These are phyloP conservation scores for Saccharomycopsis olivae DNA, from an alignment of 805 yeast genomes.

Conservation along the genomic window DNA sequence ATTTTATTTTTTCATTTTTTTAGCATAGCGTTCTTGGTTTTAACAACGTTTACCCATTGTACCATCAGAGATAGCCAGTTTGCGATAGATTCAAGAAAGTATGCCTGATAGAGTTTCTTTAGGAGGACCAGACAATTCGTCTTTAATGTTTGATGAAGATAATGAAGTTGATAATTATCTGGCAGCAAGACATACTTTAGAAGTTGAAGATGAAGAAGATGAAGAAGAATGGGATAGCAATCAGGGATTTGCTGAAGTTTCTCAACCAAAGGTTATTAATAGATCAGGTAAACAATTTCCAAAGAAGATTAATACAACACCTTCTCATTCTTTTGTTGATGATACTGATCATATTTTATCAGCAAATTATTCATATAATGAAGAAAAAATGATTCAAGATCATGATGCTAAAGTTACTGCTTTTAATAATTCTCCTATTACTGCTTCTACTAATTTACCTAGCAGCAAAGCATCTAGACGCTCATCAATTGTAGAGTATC, in stretches of 20 bases:
- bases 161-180: slow-evolving; percentile 1
- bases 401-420: slow-evolving; percentile 60
- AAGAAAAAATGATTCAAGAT: slow-evolving; percentile 52
- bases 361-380: slow-evolving; percentile 54
- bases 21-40: no score
- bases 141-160: background rate
- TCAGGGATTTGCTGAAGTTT: background rate
- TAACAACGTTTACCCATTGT: no score
- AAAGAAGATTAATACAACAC: background rate
- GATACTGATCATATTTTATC: slow-evolving; percentile 21
- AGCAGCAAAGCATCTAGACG: slow-evolving; percentile 21
- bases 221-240: background rate
- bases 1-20: no score
- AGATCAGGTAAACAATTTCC: background rate
- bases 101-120: background rate
- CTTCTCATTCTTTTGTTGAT: slow-evolving; percentile 5
- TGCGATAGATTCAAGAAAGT: no score
- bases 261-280: background rate
- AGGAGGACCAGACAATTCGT: background rate
- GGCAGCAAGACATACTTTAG: background rate
- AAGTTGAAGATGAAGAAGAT: background rate
- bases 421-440: slow-evolving; percentile 20
- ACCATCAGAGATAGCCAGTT: no score
- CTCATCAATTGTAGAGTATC: slow-evolving; percentile 27
- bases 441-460: background rate